A percentile compares a stretch with the other conserved stretches of the same genome.
Conservation (phyloP, 805 yeast species). For the Metschnikowia henanensis region DNA sequence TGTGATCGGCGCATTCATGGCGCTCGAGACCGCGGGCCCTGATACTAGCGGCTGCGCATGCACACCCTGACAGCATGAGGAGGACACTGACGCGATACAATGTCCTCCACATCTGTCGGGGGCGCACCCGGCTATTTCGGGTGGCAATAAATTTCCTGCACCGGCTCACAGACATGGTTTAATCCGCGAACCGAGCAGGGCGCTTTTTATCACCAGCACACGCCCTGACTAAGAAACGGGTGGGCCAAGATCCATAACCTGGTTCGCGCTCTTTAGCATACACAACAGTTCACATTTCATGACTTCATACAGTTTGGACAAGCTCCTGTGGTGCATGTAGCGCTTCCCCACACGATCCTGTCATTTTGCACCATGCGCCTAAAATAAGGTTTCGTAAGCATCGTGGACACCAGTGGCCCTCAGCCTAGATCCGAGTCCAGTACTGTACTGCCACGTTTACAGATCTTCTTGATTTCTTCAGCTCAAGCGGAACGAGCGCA, state of each 20-base stretch:
- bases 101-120: not conserved
- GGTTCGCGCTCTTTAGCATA: too few species aligned
- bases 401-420: too few species aligned
- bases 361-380: not conserved
- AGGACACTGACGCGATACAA: slow-evolving; percentile 2
- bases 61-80: slow-evolving; percentile 7
- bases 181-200: not conserved
- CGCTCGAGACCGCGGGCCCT: slow-evolving; percentile 1
- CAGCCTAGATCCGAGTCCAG: too few species aligned
- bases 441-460: too few species aligned
- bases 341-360: not conserved
- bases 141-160: not conserved
- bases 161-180: not conserved
- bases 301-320: not conserved
- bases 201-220: not conserved
- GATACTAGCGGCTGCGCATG: slow-evolving; percentile 6
- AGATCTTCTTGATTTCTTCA: too few species aligned
- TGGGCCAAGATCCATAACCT: too few species aligned
- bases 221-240: not conserved
- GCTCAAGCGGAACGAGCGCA: too few species aligned
- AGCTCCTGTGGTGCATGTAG: not conserved
- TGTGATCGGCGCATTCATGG: slow-evolving; percentile 3
- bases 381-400: not conserved
- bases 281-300: too few species aligned
- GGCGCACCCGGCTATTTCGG: not conserved